Conservation (phyloP, 2,329 filamentous ascomycete species). For the Microascus cirrosus region DNA sequence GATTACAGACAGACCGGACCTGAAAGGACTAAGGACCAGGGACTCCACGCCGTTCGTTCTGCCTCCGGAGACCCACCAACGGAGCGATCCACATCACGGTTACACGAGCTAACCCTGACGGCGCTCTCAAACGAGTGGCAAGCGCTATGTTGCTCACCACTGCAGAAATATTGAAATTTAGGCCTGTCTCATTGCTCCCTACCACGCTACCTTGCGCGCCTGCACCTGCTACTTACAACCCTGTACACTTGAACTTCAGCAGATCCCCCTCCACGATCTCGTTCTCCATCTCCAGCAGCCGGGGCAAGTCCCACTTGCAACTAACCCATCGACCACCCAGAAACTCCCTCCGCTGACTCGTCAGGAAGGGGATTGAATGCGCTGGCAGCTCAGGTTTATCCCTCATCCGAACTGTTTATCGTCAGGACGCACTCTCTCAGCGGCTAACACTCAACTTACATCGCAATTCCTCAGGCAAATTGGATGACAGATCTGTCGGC, state of each 20-base stretch:
- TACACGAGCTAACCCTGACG: too few relatives aligned
- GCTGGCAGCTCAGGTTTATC: slow-evolving; percentile 27
- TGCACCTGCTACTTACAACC: neutral
- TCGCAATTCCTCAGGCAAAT: neutral
- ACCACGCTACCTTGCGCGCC: too few relatives aligned
- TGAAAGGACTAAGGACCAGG: too few relatives aligned
- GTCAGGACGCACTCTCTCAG: neutral
- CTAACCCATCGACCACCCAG: slow-evolving; percentile 30
- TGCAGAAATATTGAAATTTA: neutral
- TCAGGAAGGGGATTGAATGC: slow-evolving; percentile 31
- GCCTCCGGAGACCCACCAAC: too few relatives aligned
- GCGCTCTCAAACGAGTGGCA: neutral
- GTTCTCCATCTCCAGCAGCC: slow-evolving; percentile 25
- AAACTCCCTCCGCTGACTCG: slow-evolving; percentile 28
- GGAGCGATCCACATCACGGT: too few relatives aligned
- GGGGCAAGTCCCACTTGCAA: slow-evolving; percentile 34
- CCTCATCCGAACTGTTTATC: slow-evolving; percentile 8
- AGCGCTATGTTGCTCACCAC: too few relatives aligned
- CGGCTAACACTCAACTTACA: neutral
- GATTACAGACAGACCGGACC: neutral
- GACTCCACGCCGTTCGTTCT: too few relatives aligned
- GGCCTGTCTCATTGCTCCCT: neutral
- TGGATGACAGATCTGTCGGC: slow-evolving; percentile 19
- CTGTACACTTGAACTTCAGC: slow-evolving; percentile 9
- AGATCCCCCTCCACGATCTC: slow-evolving; percentile 23